Evolutionary conservation across 1,139 yeast genomes (phyloP).

Genomic region (Candida mesenterica): DNA sequence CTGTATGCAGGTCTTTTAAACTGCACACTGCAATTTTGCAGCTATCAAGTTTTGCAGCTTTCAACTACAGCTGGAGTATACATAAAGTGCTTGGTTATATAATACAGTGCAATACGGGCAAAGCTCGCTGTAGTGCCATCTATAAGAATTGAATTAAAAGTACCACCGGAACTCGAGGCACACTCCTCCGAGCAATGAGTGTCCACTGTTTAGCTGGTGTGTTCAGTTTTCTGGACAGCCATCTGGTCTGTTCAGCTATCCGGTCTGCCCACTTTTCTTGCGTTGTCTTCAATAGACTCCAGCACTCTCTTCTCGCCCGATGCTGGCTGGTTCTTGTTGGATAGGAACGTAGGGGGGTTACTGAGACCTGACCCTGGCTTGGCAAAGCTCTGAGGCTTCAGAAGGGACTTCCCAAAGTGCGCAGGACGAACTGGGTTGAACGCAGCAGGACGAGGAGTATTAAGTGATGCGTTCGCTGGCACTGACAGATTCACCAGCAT

Average conservation of each 20-base stretch:
- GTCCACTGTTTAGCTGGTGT: too few species aligned
- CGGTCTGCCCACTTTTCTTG: conserved; percentile 12
- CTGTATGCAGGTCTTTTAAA: background rate
- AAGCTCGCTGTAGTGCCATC: conserved; percentile 2
- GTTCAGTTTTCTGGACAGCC: background rate
- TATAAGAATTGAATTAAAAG: conserved; percentile 8
- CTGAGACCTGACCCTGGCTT: conserved; percentile 18
- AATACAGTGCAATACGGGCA: background rate
- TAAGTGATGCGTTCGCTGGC: too few species aligned
- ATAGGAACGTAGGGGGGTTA: conserved; percentile 23
- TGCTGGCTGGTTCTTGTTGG: conserved; percentile 15
- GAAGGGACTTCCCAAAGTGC: conserved; percentile 8
- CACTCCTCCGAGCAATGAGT: too few species aligned
- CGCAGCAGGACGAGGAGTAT: too few species aligned
- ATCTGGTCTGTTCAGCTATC: conserved; percentile 5
- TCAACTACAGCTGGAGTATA: too few species aligned
- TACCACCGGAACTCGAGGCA: too few species aligned
- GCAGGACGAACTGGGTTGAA: conserved; percentile 10
- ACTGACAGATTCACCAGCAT: conserved; percentile 6
- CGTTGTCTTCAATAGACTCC: conserved; percentile 11
- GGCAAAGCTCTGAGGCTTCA: conserved; percentile 16
- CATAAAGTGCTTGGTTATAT: background rate
- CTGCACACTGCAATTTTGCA: background rate
- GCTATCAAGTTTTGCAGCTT: too few species aligned
- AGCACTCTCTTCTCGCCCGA: conserved; percentile 12